These are phyloP conservation scores for Besnoitia besnoiti DNA, from an alignment of 169 alveolate genomes.

Conservation along the genomic window DNA sequence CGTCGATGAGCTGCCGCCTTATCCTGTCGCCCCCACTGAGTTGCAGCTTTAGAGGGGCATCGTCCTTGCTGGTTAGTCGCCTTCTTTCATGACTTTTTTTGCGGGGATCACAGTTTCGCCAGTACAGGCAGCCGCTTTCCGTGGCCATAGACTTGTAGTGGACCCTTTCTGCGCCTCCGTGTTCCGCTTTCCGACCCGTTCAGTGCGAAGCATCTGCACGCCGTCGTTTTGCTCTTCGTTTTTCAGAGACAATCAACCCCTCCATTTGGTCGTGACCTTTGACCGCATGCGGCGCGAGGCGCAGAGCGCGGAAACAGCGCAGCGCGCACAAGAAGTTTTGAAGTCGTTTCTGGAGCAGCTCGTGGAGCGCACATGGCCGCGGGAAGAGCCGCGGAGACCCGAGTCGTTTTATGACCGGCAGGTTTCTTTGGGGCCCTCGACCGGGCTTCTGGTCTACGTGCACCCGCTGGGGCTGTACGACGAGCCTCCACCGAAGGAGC, in stretches of 20 bases:
- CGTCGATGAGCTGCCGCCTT: too few species aligned
- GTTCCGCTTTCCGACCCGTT: background rate
- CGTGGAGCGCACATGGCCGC: conserved; percentile 53
- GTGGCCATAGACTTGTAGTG: too few species aligned
- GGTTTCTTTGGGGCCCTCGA: conserved; percentile 51
- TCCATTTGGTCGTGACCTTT: conserved; percentile 54
- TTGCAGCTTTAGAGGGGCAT: too few species aligned
- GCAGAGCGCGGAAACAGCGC: conserved; percentile 30
- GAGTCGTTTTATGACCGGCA: conserved; percentile 47
- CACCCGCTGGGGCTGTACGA: conserved; percentile 43
- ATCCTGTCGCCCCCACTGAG: too few species aligned
- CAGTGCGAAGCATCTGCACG: background rate
- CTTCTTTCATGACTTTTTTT: too few species aligned
- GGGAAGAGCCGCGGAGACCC: conserved; percentile 20
- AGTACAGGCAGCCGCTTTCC: too few species aligned
- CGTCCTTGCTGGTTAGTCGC: too few species aligned
- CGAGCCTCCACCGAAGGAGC: conserved; percentile 38
- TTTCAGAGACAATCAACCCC: conserved; percentile 62
- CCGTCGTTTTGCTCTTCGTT: too few species aligned
- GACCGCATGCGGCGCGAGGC: conserved; percentile 42
- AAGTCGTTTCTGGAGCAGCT: conserved; percentile 46
- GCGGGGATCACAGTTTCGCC: too few species aligned
- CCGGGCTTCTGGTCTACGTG: conserved; percentile 63
- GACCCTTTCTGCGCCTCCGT: too few species aligned
- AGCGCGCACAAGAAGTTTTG: conserved; percentile 8